Percentiles rank a stretch among this genome's conserved stretches.
These are phyloP conservation scores for Holtermannia corniformis DNA, from an alignment of 768 basidiomycete species.

Conservation along the genomic window DNA sequence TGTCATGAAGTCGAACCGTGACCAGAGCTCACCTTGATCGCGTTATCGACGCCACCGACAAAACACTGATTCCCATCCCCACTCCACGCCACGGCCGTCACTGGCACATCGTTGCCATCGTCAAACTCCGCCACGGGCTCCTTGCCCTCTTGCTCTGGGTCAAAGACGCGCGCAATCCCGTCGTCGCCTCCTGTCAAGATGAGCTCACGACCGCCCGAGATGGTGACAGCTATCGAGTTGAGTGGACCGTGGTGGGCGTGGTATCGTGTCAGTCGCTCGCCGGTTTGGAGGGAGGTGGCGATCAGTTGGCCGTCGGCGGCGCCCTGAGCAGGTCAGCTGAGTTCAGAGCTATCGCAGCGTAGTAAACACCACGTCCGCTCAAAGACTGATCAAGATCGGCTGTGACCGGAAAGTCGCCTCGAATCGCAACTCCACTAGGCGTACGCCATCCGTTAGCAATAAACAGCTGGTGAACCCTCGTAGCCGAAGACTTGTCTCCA, in stretches of 20 bases:
- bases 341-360: no score
- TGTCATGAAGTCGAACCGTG: not conserved
- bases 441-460: no score
- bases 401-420: no score
- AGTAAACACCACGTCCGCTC: no score
- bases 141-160: constrained; percentile 54
- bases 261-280: constrained; percentile 68
- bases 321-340: constrained; percentile 53
- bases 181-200: constrained; percentile 85
- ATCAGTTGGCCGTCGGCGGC: constrained; percentile 79
- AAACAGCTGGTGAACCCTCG: no score
- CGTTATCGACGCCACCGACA: constrained; percentile 89
- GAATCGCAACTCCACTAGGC: no score
- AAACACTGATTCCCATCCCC: constrained; percentile 82
- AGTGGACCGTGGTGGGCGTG: constrained; percentile 85
- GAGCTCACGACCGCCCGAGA: constrained; percentile 76
- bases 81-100: constrained; percentile 86
- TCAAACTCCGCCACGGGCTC: constrained; percentile 69
- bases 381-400: no score
- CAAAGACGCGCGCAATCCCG: constrained; percentile 84
- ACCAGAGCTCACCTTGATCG: constrained; percentile 66
- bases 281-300: constrained; percentile 71
- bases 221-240: constrained; percentile 76
- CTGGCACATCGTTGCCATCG: constrained; percentile 63
- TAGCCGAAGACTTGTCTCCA: no score